Evolutionary conservation across 1,284 basidiomycete species (phyloP), one percentile per base, ranked within the genome.

Genomic region (Vanrija pseudolonga): DNA sequence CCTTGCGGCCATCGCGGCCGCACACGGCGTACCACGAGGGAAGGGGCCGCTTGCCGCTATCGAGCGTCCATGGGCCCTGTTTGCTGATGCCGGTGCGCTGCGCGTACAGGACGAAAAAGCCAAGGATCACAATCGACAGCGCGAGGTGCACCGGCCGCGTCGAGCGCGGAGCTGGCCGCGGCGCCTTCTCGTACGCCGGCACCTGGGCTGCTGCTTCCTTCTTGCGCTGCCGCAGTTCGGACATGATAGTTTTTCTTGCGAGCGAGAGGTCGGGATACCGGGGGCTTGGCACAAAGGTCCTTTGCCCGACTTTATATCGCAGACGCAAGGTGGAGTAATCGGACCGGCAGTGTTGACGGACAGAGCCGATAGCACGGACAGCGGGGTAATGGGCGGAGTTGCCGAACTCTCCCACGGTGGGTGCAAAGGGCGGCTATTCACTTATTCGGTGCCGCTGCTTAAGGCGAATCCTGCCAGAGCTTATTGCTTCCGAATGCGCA

Each of bases 11-110:
- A 17, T 66, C 69, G 36, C 56, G 53, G 14, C 66, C 67, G 55
- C 69, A 75, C 11, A 71, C 59, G 11, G 63, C 72, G 55, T 68
- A 73, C 47, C 49, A 57, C 7, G 59, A 56, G 0, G 67, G 69
- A 5, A 69, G 59, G 3, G 56, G 56, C 6, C 47, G 45, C 18
- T 20, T 32, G 12, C 43, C 47, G 1, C 17, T 42, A 45, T 60
- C 59, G 23, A 28, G 39, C 6, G 52, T 57, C 50, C 51, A 60
- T 4, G 52, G 46, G 0, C 20, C 23, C 22, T 24, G 32, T 40
- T 57, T 48, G 42, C 18, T 24, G 17, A 50, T 20, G 43, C 48
- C 51, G n/a, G 53, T 52, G 28, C 53, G 51, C 46, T 69, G 61
- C 20, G 67, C 62, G 42, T 71, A 69, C 19, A 71, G 18, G 17